Conservation (phyloP, 768 basidiomycete species). For the Lanmaoa rubissima region DNA sequence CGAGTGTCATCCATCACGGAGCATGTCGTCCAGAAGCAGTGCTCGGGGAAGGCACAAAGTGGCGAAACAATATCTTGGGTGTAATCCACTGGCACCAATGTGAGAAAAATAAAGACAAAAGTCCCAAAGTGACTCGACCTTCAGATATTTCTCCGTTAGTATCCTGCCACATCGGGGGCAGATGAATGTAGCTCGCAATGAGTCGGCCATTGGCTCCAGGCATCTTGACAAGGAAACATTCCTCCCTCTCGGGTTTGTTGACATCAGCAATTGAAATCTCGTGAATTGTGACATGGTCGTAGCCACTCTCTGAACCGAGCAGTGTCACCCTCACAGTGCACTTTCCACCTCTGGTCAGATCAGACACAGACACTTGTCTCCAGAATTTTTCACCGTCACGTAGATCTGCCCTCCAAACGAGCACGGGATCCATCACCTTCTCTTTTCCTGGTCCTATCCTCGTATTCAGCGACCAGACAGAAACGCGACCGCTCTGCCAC, state of each 20-base stretch:
- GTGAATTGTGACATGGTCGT: slow-evolving; percentile 35
- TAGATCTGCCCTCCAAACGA: slow-evolving; percentile 34
- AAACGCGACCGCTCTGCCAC: slow-evolving; percentile 66
- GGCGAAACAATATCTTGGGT: slow-evolving; percentile 18
- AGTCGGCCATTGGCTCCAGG: slow-evolving; percentile 49
- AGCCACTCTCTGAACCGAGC: slow-evolving; percentile 39
- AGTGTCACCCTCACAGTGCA: slow-evolving; percentile 28
- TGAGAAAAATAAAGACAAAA: slow-evolving; percentile 11
- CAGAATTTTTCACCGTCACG: slow-evolving; percentile 14
- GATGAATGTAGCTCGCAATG: slow-evolving; percentile 22
- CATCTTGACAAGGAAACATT: slow-evolving; percentile 22
- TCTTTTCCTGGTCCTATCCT: slow-evolving; percentile 55
- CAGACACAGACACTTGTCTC: slow-evolving; percentile 32
- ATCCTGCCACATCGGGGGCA: slow-evolving; percentile 41
- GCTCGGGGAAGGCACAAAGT: slow-evolving; percentile 51
- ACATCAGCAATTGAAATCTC: slow-evolving; percentile 12
- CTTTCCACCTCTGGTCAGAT: neutral
- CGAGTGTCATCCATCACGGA: slow-evolving; percentile 11
- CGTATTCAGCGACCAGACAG: slow-evolving; percentile 70
- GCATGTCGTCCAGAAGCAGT: slow-evolving; percentile 50
- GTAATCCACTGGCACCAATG: slow-evolving; percentile 11
- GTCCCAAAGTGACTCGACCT: slow-evolving; percentile 32
- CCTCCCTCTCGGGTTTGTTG: slow-evolving; percentile 1
- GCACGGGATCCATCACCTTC: slow-evolving; percentile 57
- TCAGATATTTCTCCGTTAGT: slow-evolving; percentile 46